Base-by-base conservation (phyloP, 176 grass and related monocot genomes). In the Lolium rigidum region DNA sequence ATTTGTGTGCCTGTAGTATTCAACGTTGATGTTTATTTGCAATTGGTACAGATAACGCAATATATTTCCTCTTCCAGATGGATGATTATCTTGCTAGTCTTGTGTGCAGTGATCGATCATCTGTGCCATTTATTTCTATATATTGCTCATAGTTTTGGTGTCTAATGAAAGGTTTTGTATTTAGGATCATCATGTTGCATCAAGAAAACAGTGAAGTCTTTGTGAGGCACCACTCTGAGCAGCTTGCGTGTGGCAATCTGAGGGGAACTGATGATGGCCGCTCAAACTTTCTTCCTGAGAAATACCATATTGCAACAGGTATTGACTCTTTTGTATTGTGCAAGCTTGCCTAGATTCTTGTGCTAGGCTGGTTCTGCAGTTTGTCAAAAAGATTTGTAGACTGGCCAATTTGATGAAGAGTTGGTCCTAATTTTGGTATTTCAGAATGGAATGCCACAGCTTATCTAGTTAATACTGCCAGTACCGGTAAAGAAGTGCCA, bases 201-300 rank as follows among this genome's bases (percentile, higher is more conserved):
- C 84, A 86, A 44, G 88, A 90, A 46, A 86, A 86, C 73, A 79
- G 84, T 86, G 88, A 86, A 24, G 11, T 81, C 61, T 90, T 83
- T 86, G 73, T 79, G 46, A 86, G 79, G 55, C 84, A 79, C 52
- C 83, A 86, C 46, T 49, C 79, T 1, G 84, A 86, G 74, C 84
- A 86, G 83, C 88, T 83, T 78, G 88, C 88, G 37, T 90, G 84
- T 24, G 35, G 88, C 46, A 90, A 72, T 75, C 68, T 79, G 73
- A 86, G 88, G 63, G 88, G 52, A 65, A 9, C 73, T n/a, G 79
- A 90, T 63, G 49, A 54, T 79, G 84, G 71, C 9, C 74, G 65
- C 76, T 60, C 84, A 4, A 83, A 73, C 67, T 90, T 83, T 80
- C 88, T 86, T 73, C 88, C 73, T 57, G 84, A 79, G 88, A 90